These are phyloP conservation scores for Leccinum broughii DNA, from an alignment of 768 basidiomycete genomes.

Conservation along the genomic window DNA sequence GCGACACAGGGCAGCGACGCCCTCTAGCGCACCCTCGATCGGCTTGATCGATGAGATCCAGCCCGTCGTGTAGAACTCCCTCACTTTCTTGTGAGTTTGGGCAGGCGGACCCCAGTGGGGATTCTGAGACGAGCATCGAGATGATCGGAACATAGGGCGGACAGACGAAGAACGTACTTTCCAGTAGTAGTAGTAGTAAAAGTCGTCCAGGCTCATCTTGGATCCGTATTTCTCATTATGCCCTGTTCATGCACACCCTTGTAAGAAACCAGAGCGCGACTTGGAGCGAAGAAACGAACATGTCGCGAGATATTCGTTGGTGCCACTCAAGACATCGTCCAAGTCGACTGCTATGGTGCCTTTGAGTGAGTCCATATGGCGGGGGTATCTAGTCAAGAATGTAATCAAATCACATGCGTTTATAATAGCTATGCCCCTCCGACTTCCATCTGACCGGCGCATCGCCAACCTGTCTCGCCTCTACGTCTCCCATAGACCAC, in stretches of 20 bases:
- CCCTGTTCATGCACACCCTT: slow-evolving; percentile 42
- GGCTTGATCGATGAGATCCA: slow-evolving; percentile 48
- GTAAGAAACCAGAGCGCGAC: neutral
- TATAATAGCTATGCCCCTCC: slow-evolving; percentile 25
- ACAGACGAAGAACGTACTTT: slow-evolving; percentile 42
- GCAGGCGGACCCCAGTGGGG: slow-evolving; percentile 60
- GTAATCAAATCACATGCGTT: slow-evolving; percentile 16
- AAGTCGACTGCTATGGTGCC: slow-evolving; percentile 63
- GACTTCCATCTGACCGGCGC: slow-evolving; percentile 35
- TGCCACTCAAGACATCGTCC: slow-evolving; percentile 66
- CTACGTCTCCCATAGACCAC: slow-evolving; percentile 68
- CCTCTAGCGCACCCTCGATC: slow-evolving; percentile 63
- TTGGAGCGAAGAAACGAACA: slow-evolving; percentile 39
- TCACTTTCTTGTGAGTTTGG: slow-evolving; percentile 60
- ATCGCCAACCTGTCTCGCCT: slow-evolving; percentile 44
- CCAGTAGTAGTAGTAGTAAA: slow-evolving; percentile 80
- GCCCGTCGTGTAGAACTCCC: slow-evolving; percentile 55
- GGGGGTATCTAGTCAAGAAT: neutral
- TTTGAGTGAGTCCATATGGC: slow-evolving; percentile 15
- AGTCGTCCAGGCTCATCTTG: slow-evolving; percentile 50
- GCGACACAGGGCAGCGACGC: slow-evolving; percentile 51
- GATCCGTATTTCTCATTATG: slow-evolving; percentile 63
- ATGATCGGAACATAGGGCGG: neutral
- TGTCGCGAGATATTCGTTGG: slow-evolving; percentile 55
- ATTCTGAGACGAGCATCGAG: slow-evolving; percentile 35